phyloP scores from a whole-genome alignment of 208 protist species.

The Leishmania gerbilli region DNA sequence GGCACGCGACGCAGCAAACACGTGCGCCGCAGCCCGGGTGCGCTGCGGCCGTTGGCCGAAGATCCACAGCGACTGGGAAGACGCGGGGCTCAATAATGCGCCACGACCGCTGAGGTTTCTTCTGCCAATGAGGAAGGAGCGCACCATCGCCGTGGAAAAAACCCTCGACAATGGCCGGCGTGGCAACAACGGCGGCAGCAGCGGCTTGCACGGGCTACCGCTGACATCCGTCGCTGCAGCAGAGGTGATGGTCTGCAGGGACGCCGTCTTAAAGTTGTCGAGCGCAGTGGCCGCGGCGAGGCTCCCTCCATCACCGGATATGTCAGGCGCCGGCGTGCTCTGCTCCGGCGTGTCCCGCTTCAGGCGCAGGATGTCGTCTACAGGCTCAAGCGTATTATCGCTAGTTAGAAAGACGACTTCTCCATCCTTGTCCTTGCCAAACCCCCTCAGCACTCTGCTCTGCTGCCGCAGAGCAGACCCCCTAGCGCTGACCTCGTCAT shows the following conservation, averaged over 20 bases:
- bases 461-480: not conserved
- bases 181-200: not conserved
- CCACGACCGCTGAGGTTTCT: not conserved
- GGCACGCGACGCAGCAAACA: not conserved
- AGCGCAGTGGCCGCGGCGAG: not conserved
- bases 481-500: not conserved
- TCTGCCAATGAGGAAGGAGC: not conserved
- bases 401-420: not conserved
- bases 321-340: not conserved
- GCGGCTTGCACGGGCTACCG: not conserved
- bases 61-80: not conserved
- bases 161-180: too few relatives aligned
- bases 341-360: too few relatives aligned
- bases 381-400: not conserved
- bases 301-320: not conserved
- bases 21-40: too few relatives aligned
- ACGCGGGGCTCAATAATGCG: not conserved
- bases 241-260: not conserved
- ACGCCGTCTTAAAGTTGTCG: not conserved
- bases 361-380: not conserved
- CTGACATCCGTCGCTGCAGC: not conserved
- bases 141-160: not conserved
- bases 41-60: not conserved
- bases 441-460: not conserved
- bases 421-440: not conserved